phyloP scores from a whole-genome alignment of 23 red algal genomes.

The Gracilaria caudata region DNA sequence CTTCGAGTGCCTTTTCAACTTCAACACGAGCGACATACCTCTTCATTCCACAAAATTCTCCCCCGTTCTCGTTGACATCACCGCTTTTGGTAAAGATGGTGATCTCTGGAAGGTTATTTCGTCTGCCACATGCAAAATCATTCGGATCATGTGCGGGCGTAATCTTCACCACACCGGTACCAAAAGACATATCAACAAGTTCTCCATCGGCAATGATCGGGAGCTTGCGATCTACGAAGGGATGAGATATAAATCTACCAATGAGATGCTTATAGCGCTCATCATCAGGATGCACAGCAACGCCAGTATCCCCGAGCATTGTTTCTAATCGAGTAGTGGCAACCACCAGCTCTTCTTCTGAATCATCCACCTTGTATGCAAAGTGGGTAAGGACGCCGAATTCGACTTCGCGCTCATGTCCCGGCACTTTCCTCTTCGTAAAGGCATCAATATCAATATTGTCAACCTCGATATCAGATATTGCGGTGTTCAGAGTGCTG shows the following conservation, averaged over 20 bases:
- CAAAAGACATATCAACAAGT: constrained; percentile 98
- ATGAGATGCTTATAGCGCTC: constrained; percentile 90
- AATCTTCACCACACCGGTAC: constrained; percentile 96
- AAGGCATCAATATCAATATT: constrained; percentile 88
- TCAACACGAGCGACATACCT: constrained; percentile 94
- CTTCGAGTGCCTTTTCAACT: constrained; percentile 85
- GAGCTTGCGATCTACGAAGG: constrained; percentile 86
- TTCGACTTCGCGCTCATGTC: constrained; percentile 84
- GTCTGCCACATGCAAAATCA: constrained; percentile 95
- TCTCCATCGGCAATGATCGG: constrained; percentile 87
- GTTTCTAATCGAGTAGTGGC: constrained; percentile 99
- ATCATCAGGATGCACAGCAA: constrained; percentile 98
- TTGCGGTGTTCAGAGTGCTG: constrained; percentile 86
- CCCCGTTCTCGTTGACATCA: constrained; percentile 80
- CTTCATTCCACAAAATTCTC: constrained; percentile 90
- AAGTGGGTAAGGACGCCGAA: constrained; percentile 97
- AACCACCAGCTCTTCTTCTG: constrained; percentile 74
- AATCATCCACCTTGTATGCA: constrained; percentile 78
- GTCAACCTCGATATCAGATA: constrained; percentile 98
- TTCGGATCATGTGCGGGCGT: constrained; percentile 99
- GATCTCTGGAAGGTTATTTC: constrained; percentile 81
- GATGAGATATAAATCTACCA: constrained; percentile 78
- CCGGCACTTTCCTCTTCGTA: constrained; percentile 78
- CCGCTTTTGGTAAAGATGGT: constrained; percentile 83
- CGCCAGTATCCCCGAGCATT: constrained; percentile 97